These are phyloP conservation scores for Perkinsus marinus DNA, from an alignment of 169 alveolate species.

Conservation along the genomic window DNA sequence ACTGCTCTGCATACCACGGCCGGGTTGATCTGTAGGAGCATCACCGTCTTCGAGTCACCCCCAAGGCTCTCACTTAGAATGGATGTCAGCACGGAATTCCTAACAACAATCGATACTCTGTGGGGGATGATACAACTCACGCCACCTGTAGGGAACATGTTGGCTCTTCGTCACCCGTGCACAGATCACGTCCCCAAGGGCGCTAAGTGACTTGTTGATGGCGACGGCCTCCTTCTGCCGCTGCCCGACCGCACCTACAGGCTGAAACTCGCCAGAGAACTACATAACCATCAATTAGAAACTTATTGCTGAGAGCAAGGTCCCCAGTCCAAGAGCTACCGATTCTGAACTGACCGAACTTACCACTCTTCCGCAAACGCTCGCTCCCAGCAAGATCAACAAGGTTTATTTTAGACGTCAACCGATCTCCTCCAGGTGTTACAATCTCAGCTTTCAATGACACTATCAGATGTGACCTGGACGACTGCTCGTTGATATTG, in stretches of 20 bases:
- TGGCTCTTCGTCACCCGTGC: constrained; percentile 45
- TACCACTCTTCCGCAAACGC: constrained; percentile 39
- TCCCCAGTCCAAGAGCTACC: too few relatives aligned
- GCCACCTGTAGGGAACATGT: constrained; percentile 67
- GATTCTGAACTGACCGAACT: background rate
- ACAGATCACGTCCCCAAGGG: constrained; percentile 66
- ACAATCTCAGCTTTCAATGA: background rate
- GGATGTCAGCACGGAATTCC: constrained; percentile 42
- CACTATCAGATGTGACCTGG: background rate
- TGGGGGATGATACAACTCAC: constrained; percentile 53
- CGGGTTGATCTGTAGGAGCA: constrained; percentile 5
- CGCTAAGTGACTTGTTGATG: constrained; percentile 61
- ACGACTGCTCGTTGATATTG: background rate
- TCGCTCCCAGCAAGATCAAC: constrained; percentile 80
- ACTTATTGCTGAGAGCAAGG: too few relatives aligned
- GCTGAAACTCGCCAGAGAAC: background rate
- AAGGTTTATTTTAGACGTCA: background rate
- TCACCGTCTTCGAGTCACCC: constrained; percentile 28
- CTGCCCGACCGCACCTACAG: constrained; percentile 58
- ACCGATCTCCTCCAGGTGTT: background rate
- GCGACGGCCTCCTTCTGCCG: constrained; percentile 58
- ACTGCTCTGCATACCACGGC: background rate
- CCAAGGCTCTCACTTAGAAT: constrained; percentile 16
- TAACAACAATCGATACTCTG: constrained; percentile 31
- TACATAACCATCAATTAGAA: too few relatives aligned